Percentiles rank a stretch among this genome's conserved stretches.
Evolutionary conservation across 495 filamentous ascomycete genomes (phyloP).

Genomic region (Cetradonia linearis): DNA sequence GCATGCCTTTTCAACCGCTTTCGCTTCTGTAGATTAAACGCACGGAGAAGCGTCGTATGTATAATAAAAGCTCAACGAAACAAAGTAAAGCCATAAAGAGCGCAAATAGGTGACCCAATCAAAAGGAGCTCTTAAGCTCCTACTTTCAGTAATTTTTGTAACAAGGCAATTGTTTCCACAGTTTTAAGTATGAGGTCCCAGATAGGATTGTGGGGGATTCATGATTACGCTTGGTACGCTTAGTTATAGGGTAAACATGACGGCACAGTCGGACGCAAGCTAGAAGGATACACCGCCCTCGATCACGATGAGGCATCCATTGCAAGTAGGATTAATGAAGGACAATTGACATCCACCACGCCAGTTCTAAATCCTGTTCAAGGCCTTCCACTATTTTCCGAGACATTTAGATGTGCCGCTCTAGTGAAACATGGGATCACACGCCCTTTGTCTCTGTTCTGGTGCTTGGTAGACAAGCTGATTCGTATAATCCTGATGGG

Average conservation of each 20-base stretch:
- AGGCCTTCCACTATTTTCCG: not conserved
- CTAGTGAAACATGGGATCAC: not conserved
- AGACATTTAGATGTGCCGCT: not conserved
- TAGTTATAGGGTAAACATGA: not conserved
- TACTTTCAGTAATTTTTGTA: not conserved
- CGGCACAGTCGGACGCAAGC: not conserved
- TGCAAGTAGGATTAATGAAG: not conserved
- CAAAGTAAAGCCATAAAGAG: not conserved
- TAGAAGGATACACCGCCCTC: not conserved
- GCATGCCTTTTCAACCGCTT: not conserved
- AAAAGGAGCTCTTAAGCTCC: not conserved
- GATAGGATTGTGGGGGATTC: not conserved
- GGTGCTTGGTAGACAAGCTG: not conserved
- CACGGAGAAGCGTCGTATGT: not conserved
- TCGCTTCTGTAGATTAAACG: not conserved
- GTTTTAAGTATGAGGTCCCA: not conserved
- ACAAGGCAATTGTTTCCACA: not conserved
- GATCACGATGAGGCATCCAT: not conserved
- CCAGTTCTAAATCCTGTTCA: not conserved
- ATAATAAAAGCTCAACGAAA: not conserved
- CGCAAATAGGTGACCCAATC: not conserved
- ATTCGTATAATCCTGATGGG: not conserved
- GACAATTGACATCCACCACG: not conserved
- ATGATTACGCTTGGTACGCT: not conserved
- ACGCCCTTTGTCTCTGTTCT: not conserved